These are phyloP conservation scores for Drechslerella stenobrocha DNA, from an alignment of 2,329 filamentous ascomycete genomes.

Conservation along the genomic window DNA sequence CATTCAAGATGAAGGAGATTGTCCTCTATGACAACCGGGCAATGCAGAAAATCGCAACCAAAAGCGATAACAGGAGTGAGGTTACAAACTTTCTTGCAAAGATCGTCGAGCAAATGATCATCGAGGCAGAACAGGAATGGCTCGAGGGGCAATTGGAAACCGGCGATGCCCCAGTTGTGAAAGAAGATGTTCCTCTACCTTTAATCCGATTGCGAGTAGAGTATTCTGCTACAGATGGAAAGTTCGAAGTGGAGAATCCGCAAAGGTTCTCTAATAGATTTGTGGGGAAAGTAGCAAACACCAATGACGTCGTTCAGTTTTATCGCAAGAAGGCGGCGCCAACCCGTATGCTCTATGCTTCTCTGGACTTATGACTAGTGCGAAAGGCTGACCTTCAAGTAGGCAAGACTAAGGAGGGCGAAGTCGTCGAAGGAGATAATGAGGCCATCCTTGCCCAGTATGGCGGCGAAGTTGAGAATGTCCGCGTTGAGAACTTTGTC, in stretches of 20 bases:
- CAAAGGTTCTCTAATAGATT: constrained; percentile 95
- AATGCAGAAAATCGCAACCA: constrained; percentile 75
- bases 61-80: constrained; percentile 79
- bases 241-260: constrained; percentile 90
- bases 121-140: constrained; percentile 81
- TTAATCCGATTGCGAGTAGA: constrained; percentile 89
- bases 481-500: constrained; percentile 88
- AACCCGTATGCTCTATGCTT: constrained; percentile 55
- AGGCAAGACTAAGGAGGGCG: constrained; percentile 57
- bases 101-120: constrained; percentile 83
- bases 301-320: constrained; percentile 90
- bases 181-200: constrained; percentile 71
- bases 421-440: constrained; percentile 65
- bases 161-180: constrained; percentile 60
- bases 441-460: constrained; percentile 63
- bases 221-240: constrained; percentile 78
- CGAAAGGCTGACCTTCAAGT: constrained; percentile 18
- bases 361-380: constrained; percentile 43
- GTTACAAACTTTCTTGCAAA: constrained; percentile 75
- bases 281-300: constrained; percentile 85
- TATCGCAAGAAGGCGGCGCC: constrained; percentile 78
- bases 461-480: constrained; percentile 67
- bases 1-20: constrained; percentile 85
- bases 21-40: constrained; percentile 72
- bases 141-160: constrained; percentile 70